Conservation (phyloP, 768 basidiomycete genomes). For the Antrodiella citrinella region DNA sequence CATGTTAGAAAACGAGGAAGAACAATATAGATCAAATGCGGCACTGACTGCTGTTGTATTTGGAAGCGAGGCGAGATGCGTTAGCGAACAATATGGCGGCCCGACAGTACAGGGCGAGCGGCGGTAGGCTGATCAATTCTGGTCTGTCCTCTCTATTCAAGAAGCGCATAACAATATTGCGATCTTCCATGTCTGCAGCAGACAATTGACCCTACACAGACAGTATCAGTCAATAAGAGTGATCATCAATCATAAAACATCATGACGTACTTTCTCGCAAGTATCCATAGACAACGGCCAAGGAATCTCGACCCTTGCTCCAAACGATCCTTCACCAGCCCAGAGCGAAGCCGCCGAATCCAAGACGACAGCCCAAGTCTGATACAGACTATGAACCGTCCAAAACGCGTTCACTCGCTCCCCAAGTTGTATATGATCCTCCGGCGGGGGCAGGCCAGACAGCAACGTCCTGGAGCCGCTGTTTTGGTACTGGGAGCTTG, state of each 20-base stretch:
- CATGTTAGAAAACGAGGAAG: not conserved
- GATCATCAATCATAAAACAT: too few relatives aligned
- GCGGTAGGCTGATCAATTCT: not conserved
- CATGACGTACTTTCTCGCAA: not conserved
- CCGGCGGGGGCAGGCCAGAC: not conserved
- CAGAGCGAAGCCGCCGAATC: not conserved
- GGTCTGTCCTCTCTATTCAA: not conserved
- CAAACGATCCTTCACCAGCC: not conserved
- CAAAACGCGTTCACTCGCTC: slow-evolving; percentile 7
- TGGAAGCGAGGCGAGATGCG: not conserved
- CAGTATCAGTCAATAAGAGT: too few relatives aligned
- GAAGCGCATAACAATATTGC: not conserved
- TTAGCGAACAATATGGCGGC: not conserved
- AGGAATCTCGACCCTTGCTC: not conserved
- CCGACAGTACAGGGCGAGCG: not conserved
- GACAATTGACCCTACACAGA: too few relatives aligned
- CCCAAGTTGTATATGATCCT: not conserved
- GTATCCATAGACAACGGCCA: not conserved
- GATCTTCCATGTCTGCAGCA: not conserved
- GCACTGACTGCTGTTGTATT: too few relatives aligned
- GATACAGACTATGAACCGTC: not conserved
- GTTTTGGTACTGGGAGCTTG: not conserved
- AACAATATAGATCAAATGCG: not conserved
- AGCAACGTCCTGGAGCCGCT: slow-evolving; percentile 5
- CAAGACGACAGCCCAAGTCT: not conserved